Evolutionary conservation across 2,329 filamentous ascomycete species (phyloP).

Genomic region (Huntiella savannae): DNA sequence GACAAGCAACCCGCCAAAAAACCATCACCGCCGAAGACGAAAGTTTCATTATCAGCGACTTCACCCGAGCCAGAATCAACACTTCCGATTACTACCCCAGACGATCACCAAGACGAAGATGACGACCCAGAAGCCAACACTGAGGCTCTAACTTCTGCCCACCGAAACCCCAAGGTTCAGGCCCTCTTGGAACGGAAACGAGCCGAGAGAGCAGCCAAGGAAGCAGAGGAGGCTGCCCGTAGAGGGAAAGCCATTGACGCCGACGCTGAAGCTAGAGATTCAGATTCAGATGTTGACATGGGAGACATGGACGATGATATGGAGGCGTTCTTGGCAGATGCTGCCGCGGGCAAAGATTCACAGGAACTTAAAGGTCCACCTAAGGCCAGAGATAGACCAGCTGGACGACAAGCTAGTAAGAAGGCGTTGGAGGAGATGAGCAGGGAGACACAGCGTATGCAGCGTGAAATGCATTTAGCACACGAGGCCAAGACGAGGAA

Average conservation of each 20-base stretch:
- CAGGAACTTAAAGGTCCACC: conserved; percentile 44
- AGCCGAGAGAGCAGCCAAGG: conserved; percentile 47
- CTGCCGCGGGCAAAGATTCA: conserved; percentile 26
- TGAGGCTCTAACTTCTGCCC: conserved; percentile 24
- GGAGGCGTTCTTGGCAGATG: conserved; percentile 3
- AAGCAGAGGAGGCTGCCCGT: conserved; percentile 32
- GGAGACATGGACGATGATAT: conserved; percentile 32
- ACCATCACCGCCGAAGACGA: conserved; percentile 21
- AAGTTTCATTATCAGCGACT: conserved; percentile 11
- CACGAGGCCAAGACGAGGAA: conserved; percentile 84
- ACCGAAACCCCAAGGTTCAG: conserved; percentile 41
- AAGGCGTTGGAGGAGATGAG: conserved; percentile 91
- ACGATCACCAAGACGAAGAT: conserved; percentile 17
- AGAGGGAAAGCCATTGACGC: conserved; percentile 22
- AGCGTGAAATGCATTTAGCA: conserved; percentile 72
- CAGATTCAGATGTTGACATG: conserved; percentile 20
- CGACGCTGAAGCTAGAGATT: conserved; percentile 20
- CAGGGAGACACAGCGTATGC: conserved; percentile 80
- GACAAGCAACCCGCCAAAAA: conserved; percentile 17
- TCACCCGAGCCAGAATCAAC: conserved; percentile 15
- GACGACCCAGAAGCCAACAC: conserved; percentile 21
- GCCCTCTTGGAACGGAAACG: conserved; percentile 57
- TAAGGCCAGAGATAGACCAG: conserved; percentile 49
- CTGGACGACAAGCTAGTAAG: conserved; percentile 74
- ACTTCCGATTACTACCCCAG: conserved; percentile 10